A percentile compares a stretch with the other conserved stretches of the same genome.
These are phyloP conservation scores for Marasmius oreades DNA, from an alignment of 1,284 basidiomycete species.

Conservation along the genomic window DNA sequence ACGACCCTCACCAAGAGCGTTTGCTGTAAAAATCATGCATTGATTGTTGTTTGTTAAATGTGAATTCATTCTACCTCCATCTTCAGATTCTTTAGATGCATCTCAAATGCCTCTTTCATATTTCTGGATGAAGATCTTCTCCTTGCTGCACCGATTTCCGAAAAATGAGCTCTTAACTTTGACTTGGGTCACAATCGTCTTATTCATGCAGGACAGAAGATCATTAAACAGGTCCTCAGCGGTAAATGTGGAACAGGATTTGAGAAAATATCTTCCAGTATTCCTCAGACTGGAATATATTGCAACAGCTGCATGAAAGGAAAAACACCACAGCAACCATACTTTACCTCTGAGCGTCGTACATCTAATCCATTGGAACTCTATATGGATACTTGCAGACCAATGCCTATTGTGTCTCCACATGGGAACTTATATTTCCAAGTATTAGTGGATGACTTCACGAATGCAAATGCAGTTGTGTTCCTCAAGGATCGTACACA, in stretches of 20 bases:
- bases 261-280: neutral
- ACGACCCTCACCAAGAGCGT: neutral
- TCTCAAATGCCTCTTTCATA: neutral
- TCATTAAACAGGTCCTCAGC: neutral
- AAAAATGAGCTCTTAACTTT: neutral
- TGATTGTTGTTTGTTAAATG: neutral
- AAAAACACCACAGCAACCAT: neutral
- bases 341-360: neutral
- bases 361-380: neutral
- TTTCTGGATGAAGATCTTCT: neutral
- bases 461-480: neutral
- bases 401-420: neutral
- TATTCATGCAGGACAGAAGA: neutral
- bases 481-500: neutral
- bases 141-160: neutral
- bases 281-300: neutral
- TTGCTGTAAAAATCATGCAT: neutral
- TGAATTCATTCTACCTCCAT: neutral
- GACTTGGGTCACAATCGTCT: neutral
- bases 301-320: neutral
- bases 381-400: slow-evolving; percentile 8
- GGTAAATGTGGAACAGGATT: neutral
- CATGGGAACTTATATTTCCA: slow-evolving; percentile 1
- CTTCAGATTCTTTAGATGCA: neutral
- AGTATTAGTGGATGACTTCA: neutral